A percentile compares a stretch with the other conserved stretches of the same genome.
phyloP scores from a whole-genome alignment of 179 eudicot species.

The Silene coronaria region DNA sequence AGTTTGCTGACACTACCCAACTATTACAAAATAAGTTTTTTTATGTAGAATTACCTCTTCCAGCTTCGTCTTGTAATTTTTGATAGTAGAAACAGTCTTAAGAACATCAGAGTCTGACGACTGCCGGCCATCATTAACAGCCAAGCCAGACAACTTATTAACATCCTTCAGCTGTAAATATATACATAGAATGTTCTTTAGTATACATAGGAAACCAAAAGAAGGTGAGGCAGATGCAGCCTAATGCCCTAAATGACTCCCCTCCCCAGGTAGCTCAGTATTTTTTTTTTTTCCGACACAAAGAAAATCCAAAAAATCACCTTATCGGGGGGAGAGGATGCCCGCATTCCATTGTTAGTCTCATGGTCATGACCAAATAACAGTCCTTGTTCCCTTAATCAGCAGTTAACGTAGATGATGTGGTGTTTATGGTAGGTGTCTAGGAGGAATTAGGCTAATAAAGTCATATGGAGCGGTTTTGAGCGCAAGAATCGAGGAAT shows the following conservation, averaged over 20 bases:
- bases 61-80: slow-evolving; percentile 46
- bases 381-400: slow-evolving; percentile 60
- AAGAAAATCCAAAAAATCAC: slow-evolving; percentile 22
- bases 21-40: background rate
- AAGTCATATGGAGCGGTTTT: too few relatives aligned
- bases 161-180: slow-evolving; percentile 23
- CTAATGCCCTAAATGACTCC: background rate
- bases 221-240: background rate
- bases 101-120: slow-evolving; percentile 34
- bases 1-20: background rate
- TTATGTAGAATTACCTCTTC: slow-evolving; percentile 46
- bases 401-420: slow-evolving; percentile 72
- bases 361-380: slow-evolving; percentile 40
- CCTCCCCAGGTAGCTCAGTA: background rate
- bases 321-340: slow-evolving; percentile 56
- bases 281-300: background rate
- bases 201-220: background rate
- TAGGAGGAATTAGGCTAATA: too few relatives aligned
- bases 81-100: slow-evolving; percentile 39
- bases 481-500: too few relatives aligned
- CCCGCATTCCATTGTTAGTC: slow-evolving; percentile 47
- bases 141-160: slow-evolving; percentile 24
- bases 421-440: too few relatives aligned
- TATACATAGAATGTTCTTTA: background rate
- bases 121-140: slow-evolving; percentile 22